Conservation (phyloP, 1,139 yeast genomes). For the Pichia sp. region DNA sequence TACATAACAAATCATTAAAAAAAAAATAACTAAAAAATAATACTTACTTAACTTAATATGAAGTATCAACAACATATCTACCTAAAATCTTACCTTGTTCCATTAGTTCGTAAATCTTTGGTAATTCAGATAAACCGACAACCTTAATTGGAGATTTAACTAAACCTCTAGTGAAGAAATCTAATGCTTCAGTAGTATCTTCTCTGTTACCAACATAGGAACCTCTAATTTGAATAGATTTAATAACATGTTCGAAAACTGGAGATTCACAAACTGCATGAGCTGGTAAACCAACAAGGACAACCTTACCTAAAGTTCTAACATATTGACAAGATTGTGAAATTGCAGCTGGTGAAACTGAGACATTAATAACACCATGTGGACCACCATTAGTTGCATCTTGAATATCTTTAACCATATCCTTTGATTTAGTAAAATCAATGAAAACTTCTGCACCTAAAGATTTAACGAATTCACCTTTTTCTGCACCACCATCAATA, state of each 20-base stretch:
- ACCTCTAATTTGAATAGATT: slow-evolving; percentile 58
- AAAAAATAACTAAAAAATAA: no score
- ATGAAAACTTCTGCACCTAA: slow-evolving; percentile 65
- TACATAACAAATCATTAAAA: no score
- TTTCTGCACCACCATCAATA: slow-evolving; percentile 71
- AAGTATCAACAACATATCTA: slow-evolving; percentile 70
- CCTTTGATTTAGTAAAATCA: slow-evolving; percentile 56
- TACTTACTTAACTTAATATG: slow-evolving; percentile 15
- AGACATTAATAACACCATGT: slow-evolving; percentile 69
- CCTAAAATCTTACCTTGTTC: slow-evolving; percentile 67
- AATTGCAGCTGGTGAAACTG: slow-evolving; percentile 64
- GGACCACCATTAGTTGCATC: slow-evolving; percentile 66
- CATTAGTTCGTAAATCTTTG: slow-evolving; percentile 60
- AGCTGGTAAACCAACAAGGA: slow-evolving; percentile 70
- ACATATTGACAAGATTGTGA: slow-evolving; percentile 58
- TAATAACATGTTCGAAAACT: slow-evolving; percentile 61
- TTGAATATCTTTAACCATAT: slow-evolving; percentile 49
- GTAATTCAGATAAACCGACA: slow-evolving; percentile 61
- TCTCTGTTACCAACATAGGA: slow-evolving; percentile 80
- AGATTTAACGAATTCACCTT: slow-evolving; percentile 47
- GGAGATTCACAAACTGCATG: slow-evolving; percentile 59
- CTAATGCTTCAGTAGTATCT: slow-evolving; percentile 70
- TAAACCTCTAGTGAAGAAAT: slow-evolving; percentile 64
- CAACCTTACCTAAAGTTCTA: slow-evolving; percentile 65
- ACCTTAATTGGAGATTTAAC: slow-evolving; percentile 65